phyloP scores from a whole-genome alignment of 257 asterid species.

The Agastache rugosa region DNA sequence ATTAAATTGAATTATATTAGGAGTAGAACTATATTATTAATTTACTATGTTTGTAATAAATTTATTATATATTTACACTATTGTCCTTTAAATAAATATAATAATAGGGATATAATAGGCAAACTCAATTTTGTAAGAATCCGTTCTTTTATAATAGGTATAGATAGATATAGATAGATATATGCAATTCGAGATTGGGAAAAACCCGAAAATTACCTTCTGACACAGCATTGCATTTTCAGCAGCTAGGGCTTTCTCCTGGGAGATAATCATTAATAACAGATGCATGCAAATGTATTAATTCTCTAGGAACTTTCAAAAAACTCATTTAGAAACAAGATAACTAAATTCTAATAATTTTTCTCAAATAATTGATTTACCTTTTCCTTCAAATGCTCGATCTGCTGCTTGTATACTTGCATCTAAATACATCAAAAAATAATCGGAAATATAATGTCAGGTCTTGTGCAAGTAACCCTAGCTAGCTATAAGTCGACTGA shows the following conservation, averaged over 20 bases:
- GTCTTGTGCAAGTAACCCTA: not conserved
- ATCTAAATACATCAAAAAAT: constrained; percentile 46
- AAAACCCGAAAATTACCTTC: constrained; percentile 54
- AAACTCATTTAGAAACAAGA: not conserved
- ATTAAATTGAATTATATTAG: no score
- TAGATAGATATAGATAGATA: no score
- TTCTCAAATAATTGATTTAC: constrained; percentile 37
- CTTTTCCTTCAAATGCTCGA: constrained; percentile 75
- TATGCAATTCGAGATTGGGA: not conserved
- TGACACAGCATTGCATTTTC: constrained; percentile 72
- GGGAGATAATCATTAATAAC: constrained; percentile 1
- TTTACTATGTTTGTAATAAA: no score
- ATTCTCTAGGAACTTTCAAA: not conserved
- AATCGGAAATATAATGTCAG: not conserved
- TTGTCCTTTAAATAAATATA: no score
- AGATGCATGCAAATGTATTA: constrained; percentile 14
- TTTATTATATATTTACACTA: no score
- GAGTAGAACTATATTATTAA: no score
- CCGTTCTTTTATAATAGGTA: no score
- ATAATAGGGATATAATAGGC: no score
- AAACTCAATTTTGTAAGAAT: no score
- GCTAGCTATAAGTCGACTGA: no score
- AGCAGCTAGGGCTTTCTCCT: constrained; percentile 79
- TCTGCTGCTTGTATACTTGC: constrained; percentile 81
- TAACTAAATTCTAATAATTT: not conserved